phyloP scores from a whole-genome alignment of 1,139 yeast species.

The Citeromyces siamensis region DNA sequence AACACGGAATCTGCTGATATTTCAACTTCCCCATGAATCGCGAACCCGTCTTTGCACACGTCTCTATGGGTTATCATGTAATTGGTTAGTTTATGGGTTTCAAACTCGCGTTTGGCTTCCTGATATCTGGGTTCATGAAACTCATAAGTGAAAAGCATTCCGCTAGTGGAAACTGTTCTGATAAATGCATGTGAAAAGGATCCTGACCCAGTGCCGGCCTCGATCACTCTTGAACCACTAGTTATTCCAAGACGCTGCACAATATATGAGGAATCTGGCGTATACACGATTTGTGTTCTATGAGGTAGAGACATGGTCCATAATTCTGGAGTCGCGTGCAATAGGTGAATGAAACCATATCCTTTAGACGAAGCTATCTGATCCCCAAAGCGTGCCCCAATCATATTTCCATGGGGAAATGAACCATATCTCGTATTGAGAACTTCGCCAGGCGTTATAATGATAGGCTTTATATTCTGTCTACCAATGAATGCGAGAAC shows the following conservation, averaged over 20 bases:
- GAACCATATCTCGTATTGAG: constrained; percentile 84
- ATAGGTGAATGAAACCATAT: constrained; percentile 75
- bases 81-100: constrained; percentile 48
- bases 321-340: constrained; percentile 89
- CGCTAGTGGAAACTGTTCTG: constrained; percentile 53
- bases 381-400: constrained; percentile 73
- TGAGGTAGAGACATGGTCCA: constrained; percentile 96
- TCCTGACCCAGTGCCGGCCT: constrained; percentile 98
- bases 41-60: constrained; percentile 83
- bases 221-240: constrained; percentile 73
- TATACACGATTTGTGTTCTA: constrained; percentile 93
- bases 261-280: constrained; percentile 90
- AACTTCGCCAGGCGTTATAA: constrained; percentile 41
- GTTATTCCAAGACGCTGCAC: constrained; percentile 66
- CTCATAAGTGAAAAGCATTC: constrained; percentile 73
- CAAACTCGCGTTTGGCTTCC: constrained; percentile 72
- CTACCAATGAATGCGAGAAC: constrained; percentile 82
- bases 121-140: constrained; percentile 76
- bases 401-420: constrained; percentile 72
- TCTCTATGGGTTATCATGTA: constrained; percentile 76
- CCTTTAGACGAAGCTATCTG: constrained; percentile 76
- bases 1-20: constrained; percentile 64
- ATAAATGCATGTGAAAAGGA: constrained; percentile 92
- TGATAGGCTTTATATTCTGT: constrained; percentile 65
- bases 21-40: constrained; percentile 21